Percentiles rank a stretch among this genome's conserved stretches.
Evolutionary conservation across 2,329 filamentous ascomycete species (phyloP).

Genomic region (Ramularia endophylla): DNA sequence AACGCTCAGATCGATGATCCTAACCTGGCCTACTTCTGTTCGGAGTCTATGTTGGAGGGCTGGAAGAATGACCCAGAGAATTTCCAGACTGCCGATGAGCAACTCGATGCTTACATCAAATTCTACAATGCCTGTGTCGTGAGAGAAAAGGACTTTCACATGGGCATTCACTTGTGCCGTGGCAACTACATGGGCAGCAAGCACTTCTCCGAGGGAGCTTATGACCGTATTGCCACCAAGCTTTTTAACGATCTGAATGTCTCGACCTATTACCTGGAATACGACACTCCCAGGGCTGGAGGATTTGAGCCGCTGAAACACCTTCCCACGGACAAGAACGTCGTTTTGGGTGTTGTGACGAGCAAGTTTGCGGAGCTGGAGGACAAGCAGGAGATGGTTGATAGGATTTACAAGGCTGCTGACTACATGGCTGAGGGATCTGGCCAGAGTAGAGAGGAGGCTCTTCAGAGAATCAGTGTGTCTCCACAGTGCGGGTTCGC

Average conservation of each 20-base stretch:
- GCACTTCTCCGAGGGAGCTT: slow-evolving; percentile 44
- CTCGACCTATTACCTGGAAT: slow-evolving; percentile 34
- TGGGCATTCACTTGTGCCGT: slow-evolving; percentile 68
- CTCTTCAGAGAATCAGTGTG: slow-evolving; percentile 60
- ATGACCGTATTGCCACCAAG: slow-evolving; percentile 40
- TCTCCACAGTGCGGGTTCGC: slow-evolving; percentile 58
- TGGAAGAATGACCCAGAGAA: slow-evolving; percentile 65
- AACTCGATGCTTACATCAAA: slow-evolving; percentile 68
- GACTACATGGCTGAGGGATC: slow-evolving; percentile 64
- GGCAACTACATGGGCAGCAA: slow-evolving; percentile 44
- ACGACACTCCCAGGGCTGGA: slow-evolving; percentile 44
- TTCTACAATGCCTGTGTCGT: slow-evolving; percentile 65
- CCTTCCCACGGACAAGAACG: slow-evolving; percentile 43
- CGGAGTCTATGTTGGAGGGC: slow-evolving; percentile 62
- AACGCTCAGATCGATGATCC: slow-evolving; percentile 47
- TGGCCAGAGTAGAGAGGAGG: slow-evolving; percentile 54
- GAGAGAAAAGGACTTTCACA: slow-evolving; percentile 63
- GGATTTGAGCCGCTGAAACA: slow-evolving; percentile 43
- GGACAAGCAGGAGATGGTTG: slow-evolving; percentile 42
- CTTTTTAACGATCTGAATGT: slow-evolving; percentile 32
- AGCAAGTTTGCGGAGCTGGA: slow-evolving; percentile 43
- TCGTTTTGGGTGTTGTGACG: slow-evolving; percentile 43
- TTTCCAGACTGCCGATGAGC: slow-evolving; percentile 60
- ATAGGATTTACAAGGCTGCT: slow-evolving; percentile 46
- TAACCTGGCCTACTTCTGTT: slow-evolving; percentile 60